Percentiles rank a stretch among this genome's conserved stretches.
These are phyloP conservation scores for Crassisporium funariophilum DNA, from an alignment of 768 basidiomycete genomes.

Conservation along the genomic window DNA sequence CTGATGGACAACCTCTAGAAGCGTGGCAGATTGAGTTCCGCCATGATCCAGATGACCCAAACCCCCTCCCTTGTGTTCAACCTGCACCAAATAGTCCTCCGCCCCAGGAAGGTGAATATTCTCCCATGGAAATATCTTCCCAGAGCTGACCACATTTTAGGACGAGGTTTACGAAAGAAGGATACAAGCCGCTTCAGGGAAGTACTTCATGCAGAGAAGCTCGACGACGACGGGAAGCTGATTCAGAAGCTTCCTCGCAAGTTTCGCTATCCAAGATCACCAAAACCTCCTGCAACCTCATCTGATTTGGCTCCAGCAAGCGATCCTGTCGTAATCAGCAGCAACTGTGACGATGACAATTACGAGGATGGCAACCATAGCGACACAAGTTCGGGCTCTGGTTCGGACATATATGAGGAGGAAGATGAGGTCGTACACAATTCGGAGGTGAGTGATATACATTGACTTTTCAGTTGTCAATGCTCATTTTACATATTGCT, in stretches of 20 bases:
- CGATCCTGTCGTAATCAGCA: too few relatives aligned
- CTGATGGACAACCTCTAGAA: conserved; percentile 8
- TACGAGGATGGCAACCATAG: not conserved
- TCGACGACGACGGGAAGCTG: not conserved
- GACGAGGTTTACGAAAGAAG: conserved; percentile 1
- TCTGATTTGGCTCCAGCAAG: too few relatives aligned
- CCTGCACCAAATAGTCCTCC: too few relatives aligned
- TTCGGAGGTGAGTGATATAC: not conserved
- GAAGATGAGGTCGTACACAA: not conserved
- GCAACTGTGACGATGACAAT: too few relatives aligned
- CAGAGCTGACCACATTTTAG: too few relatives aligned
- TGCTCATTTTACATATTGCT: too few relatives aligned
- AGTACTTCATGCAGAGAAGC: not conserved
- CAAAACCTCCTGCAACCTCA: too few relatives aligned
- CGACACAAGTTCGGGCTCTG: not conserved
- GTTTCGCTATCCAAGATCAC: too few relatives aligned
- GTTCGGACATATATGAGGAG: not conserved
- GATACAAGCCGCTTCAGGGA: not conserved
- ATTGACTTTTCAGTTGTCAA: not conserved
- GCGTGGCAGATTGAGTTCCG: conserved; percentile 7
- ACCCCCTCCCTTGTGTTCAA: conserved; percentile 3
- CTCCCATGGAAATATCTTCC: too few relatives aligned
- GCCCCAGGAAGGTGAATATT: too few relatives aligned
- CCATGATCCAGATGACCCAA: conserved; percentile 7
- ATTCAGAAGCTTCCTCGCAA: too few relatives aligned